Evolutionary conservation across 805 yeast species (phyloP), one percentile per base, ranked within the genome.

Genomic region (Ogataea pilisensis): DNA sequence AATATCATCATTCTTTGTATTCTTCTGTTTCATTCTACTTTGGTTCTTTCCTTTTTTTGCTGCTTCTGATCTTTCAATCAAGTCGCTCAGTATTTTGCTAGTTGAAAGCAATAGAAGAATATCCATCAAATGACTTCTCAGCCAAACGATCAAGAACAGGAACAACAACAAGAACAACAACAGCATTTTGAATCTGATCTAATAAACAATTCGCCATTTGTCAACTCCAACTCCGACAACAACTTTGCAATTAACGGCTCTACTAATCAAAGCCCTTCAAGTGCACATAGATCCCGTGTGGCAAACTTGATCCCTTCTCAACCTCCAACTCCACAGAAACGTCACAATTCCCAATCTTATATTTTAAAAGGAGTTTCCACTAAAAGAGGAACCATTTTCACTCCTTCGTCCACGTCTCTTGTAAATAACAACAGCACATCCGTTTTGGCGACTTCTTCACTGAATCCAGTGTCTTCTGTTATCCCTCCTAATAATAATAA

Each of bases 341-440:
- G 64, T 18, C 63, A 57, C 20, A 54, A 53, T 30, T 58, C 63
- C 7, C 63, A 58, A 35, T 55, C 63, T 12, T 54, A 50, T 33
- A 33, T 41, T 14, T 17, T 39, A n/a, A 55, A 44, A 22, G 51
- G 51, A 5, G 38, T 32, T 14, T 35, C 50, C 9, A 41, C 55
- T 6, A 59, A 58, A 38, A 49, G 62, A 18, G 60, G 61, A 3
- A 48, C 55, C 13, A 32, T 32, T 20, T 35, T 44, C 21, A 28
- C 39, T 31, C 36, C 40, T 18, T 30, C 31, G 12, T 20, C 34
- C 13, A 6, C 27, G 26, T 19, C 16, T 14, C 5, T n/a, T 27
- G 14, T 14, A 8, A 27, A 27, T 27, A 9, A 14, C 5, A 29
- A 29, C 6, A 29, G n/a, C n/a, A 27, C 29, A 27, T 14, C 13